Evolutionary conservation across 768 basidiomycete species (phyloP).

Genomic region (Lentinula detonsa): DNA sequence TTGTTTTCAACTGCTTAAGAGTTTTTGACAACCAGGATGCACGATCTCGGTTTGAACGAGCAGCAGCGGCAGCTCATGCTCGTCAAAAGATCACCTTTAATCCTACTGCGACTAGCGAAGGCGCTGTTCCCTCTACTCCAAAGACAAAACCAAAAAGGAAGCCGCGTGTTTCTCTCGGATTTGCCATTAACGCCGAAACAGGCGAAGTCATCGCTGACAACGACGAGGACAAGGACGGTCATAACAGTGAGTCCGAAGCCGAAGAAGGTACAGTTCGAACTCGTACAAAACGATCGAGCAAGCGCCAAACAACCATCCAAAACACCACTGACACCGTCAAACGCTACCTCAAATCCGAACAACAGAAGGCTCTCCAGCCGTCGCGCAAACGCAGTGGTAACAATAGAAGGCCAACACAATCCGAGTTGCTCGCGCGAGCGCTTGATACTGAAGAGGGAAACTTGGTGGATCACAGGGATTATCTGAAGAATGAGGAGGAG

Average conservation of each 20-base stretch:
- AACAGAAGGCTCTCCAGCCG: slow-evolving; percentile 57
- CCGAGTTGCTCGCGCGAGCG: slow-evolving; percentile 77
- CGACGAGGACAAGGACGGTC: slow-evolving; percentile 15
- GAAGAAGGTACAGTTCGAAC: neutral
- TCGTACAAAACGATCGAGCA: slow-evolving; percentile 43
- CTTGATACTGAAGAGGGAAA: slow-evolving; percentile 87
- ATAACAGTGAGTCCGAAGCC: slow-evolving; percentile 11
- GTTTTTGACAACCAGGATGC: slow-evolving; percentile 33
- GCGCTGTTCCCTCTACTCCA: slow-evolving; percentile 14
- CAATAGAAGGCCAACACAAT: slow-evolving; percentile 59
- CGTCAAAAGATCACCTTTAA: slow-evolving; percentile 66
- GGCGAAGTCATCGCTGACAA: slow-evolving; percentile 42
- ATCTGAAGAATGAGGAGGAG: slow-evolving; percentile 76
- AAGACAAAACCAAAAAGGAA: slow-evolving; percentile 25
- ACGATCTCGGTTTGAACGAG: slow-evolving; percentile 52
- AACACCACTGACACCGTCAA: slow-evolving; percentile 64
- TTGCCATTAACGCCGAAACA: slow-evolving; percentile 52
- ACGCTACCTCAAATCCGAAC: slow-evolving; percentile 58
- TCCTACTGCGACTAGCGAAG: slow-evolving; percentile 31
- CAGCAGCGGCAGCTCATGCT: slow-evolving; percentile 60
- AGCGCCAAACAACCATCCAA: slow-evolving; percentile 62
- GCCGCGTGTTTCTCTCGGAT: slow-evolving; percentile 50
- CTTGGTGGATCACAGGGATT: slow-evolving; percentile 69
- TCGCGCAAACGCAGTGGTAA: slow-evolving; percentile 57
- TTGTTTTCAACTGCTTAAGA: neutral